Conservation (phyloP, 306 rosid genomes). For the Quercus suber region DNA sequence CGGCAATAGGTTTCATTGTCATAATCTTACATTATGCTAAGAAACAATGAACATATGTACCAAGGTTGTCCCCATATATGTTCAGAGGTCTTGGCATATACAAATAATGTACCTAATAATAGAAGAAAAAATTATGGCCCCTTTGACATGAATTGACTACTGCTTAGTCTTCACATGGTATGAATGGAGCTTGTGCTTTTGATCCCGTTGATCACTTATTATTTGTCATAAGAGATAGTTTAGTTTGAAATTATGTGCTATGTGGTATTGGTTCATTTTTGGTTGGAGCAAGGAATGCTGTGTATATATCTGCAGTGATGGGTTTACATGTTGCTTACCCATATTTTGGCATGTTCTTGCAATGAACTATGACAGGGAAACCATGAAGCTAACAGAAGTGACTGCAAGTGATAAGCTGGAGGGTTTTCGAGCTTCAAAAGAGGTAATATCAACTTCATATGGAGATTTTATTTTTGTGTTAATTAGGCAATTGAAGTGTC, state of each 20-base stretch:
- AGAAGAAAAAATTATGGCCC: neutral
- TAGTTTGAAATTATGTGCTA: neutral
- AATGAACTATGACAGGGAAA: constrained; percentile 48
- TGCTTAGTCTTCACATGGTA: neutral
- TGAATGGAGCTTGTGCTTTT: neutral
- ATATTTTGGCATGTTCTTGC: neutral
- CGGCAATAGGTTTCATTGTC: neutral
- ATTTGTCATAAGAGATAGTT: neutral
- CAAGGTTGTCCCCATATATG: neutral
- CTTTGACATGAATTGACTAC: neutral
- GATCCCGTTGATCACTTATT: neutral
- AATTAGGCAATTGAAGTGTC: neutral
- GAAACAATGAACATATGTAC: neutral
- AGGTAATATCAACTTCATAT: constrained; percentile 47
- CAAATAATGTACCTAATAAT: neutral
- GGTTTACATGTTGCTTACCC: neutral
- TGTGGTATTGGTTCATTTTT: neutral
- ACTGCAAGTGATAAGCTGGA: constrained; percentile 92
- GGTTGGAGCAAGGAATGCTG: neutral
- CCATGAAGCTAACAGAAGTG: constrained; percentile 80
- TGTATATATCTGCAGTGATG: neutral
- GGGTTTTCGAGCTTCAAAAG: constrained; percentile 89
- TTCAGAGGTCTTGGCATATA: neutral
- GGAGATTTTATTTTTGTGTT: neutral
- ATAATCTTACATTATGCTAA: neutral